Evolutionary conservation across 768 basidiomycete genomes (phyloP).

Genomic region (Calocera cornea): DNA sequence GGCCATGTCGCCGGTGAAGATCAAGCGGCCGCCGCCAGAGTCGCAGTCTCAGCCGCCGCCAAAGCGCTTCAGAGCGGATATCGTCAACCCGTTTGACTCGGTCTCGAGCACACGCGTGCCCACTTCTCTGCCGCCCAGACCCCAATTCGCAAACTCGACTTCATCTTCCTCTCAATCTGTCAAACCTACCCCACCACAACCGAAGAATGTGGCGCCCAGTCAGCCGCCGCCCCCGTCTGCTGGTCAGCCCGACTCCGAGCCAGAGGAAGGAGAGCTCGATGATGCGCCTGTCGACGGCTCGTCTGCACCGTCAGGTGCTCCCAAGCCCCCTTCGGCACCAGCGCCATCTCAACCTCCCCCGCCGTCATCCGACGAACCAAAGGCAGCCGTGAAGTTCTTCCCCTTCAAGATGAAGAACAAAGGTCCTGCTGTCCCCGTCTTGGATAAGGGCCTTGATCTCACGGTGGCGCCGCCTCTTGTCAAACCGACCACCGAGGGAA

Average conservation of each 20-base stretch:
- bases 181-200: neutral
- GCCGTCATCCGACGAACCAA: neutral
- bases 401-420: constrained; percentile 3
- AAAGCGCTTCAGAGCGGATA: neutral
- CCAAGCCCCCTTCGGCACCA: neutral
- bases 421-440: neutral
- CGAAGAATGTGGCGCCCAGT: neutral
- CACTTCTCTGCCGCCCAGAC: neutral
- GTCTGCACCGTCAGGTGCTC: neutral
- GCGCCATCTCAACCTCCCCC: neutral
- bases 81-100: neutral
- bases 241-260: neutral
- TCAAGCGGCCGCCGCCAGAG: neutral
- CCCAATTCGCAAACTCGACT: neutral
- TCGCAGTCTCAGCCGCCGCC: neutral
- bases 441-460: neutral
- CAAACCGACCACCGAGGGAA: neutral
- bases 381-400: neutral
- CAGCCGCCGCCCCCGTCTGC: neutral
- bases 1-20: neutral
- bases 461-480: neutral
- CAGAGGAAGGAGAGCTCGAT: neutral
- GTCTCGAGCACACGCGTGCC: neutral
- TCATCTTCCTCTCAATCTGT: neutral
- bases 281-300: neutral